phyloP scores from a whole-genome alignment of 2,329 filamentous ascomycete species.

The Whalleya microplaca region DNA sequence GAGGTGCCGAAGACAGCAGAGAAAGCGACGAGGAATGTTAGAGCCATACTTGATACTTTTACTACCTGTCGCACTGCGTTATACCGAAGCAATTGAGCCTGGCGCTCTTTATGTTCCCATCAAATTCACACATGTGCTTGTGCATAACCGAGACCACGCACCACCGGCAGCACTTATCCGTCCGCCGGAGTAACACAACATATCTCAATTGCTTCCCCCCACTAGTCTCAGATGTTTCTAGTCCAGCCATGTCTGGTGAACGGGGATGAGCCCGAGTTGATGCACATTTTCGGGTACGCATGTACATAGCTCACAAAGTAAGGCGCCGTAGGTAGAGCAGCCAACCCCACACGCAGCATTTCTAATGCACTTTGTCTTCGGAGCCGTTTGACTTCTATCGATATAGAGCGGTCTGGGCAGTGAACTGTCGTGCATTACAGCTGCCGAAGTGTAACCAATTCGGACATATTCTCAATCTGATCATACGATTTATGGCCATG shows the following conservation, averaged over 20 bases:
- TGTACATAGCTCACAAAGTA: conserved; percentile 6
- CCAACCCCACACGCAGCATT: background rate
- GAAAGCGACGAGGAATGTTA: conserved; percentile 44
- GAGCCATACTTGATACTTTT: conserved; percentile 26
- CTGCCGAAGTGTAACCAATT: conserved; percentile 32
- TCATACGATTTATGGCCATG: conserved; percentile 31
- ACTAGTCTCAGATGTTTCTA: conserved; percentile 2
- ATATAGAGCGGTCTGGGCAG: conserved; percentile 20
- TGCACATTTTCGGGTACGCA: background rate
- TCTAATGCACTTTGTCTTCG: conserved; percentile 17
- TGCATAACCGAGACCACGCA: conserved; percentile 19
- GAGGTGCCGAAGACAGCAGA: conserved; percentile 49
- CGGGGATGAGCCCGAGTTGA: conserved; percentile 11
- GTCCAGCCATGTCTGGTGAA: conserved; percentile 4
- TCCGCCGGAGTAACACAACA: conserved; percentile 12
- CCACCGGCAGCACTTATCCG: conserved; percentile 18
- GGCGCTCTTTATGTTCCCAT: conserved; percentile 16
- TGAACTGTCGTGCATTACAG: conserved; percentile 23
- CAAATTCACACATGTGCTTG: conserved; percentile 12
- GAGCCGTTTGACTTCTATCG: conserved; percentile 3
- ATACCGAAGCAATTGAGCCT: background rate
- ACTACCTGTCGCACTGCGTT: conserved; percentile 8
- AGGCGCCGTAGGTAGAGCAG: background rate
- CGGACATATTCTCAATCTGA: conserved; percentile 19
- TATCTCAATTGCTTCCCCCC: conserved; percentile 9